Base-by-base conservation (phyloP, 2,329 filamentous ascomycete species). In the Chaetomiaceae sp. region DNA sequence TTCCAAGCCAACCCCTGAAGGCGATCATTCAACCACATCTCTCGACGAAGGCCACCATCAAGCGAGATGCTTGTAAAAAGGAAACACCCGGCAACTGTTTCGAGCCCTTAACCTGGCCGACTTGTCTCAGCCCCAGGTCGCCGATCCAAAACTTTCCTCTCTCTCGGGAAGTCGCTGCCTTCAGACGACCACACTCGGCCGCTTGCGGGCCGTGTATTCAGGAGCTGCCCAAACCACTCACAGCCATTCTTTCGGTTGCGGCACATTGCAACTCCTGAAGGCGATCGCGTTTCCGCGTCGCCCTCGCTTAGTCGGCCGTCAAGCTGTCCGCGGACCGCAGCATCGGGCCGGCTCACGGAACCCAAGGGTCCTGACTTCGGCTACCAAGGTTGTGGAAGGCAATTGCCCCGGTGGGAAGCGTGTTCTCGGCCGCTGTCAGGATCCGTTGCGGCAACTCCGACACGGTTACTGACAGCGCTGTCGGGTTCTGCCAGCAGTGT, bases 1-100 rank as follows among this genome's bases (percentile, higher is more conserved):
- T 44, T 48, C n/a, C n/a, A 23, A n/a, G 37, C 22, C 17, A 20
- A 15, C 31, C 45, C 29, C 45, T 12, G 34, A 47, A 3, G 55
- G 42, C 48, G 51, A 57, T 57, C 49, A 53, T 52, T 44, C 46
- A 55, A 36, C 6, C 25, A 27, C 20, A 12, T 29, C 40, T n/a
- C 15, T 43, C 7, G 40, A 12, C 22, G 39, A 14, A 14, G n/a
- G n/a, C 4, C 36, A 6, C 27, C 9, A 9, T 20, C 40, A 20
- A 44, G n/a, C 27, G 6, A 27, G 25, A 33, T 31, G n/a, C 29
- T 7, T 6, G 4, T 37, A 3, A 11, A 8, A 23, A 20, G 20
- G 29, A 45, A 46, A 23, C 43, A 34, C n/a, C 5, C 9, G 17
- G 36, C 15, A 15, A 14, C 25, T 27, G 40, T 37, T 47, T 38